Percentiles rank a stretch among this genome's conserved stretches.
phyloP scores from a whole-genome alignment of 768 basidiomycete genomes.

The Lactarius sp. region DNA sequence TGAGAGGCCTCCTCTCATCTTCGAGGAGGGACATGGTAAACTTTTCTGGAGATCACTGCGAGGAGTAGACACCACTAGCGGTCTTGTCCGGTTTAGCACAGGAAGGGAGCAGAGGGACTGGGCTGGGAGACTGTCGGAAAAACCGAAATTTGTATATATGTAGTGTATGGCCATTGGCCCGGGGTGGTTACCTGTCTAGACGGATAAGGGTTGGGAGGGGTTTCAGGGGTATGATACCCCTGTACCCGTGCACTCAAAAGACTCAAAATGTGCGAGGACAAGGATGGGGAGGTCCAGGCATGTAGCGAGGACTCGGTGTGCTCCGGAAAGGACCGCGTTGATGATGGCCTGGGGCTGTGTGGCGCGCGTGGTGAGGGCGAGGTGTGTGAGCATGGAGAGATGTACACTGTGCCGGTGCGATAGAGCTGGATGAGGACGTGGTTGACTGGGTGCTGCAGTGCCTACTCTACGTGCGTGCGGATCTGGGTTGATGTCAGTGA shows the following conservation, averaged over 20 bases:
- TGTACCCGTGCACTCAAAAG: too few relatives aligned
- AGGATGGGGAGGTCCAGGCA: slow-evolving; percentile 10
- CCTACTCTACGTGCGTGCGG: too few relatives aligned
- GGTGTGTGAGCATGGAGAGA: slow-evolving; percentile 19
- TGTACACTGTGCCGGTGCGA: too few relatives aligned
- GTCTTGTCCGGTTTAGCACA: neutral
- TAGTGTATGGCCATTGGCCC: too few relatives aligned
- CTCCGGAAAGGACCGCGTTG: slow-evolving; percentile 1
- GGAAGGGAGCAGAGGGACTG: neutral
- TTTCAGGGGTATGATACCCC: too few relatives aligned
- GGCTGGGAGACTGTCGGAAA: too few relatives aligned
- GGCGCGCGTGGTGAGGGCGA: slow-evolving; percentile 23
- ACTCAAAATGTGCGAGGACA: slow-evolving; percentile 3
- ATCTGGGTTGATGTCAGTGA: too few relatives aligned
- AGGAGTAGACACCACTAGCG: slow-evolving; percentile 2
- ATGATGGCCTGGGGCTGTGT: slow-evolving; percentile 4
- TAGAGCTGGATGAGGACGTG: too few relatives aligned
- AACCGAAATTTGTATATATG: too few relatives aligned
- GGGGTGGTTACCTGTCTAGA: too few relatives aligned
- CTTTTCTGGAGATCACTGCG: neutral
- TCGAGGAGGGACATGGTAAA: slow-evolving; percentile 18
- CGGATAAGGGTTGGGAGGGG: too few relatives aligned
- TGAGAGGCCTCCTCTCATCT: slow-evolving; percentile 27
- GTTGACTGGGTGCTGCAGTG: too few relatives aligned
- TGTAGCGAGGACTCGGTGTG: slow-evolving; percentile 3